phyloP scores from a whole-genome alignment of 2,329 filamentous ascomycete genomes.

The Calonectria fujianensis region DNA sequence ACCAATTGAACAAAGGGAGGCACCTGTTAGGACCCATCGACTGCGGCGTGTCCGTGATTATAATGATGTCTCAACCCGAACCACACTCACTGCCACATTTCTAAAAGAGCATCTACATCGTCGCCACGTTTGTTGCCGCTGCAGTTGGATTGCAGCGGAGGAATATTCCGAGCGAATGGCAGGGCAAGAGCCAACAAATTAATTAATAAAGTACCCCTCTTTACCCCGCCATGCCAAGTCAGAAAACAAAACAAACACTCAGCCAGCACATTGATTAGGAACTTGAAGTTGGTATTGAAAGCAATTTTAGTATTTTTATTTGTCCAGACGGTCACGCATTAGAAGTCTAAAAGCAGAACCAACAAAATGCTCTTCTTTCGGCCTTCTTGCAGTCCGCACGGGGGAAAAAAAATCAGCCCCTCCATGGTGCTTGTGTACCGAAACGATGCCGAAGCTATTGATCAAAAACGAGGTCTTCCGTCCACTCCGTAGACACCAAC shows the following conservation, averaged over 20 bases:
- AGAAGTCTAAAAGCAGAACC: slow-evolving; percentile 73
- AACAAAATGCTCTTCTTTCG: slow-evolving; percentile 69
- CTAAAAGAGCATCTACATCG: not conserved
- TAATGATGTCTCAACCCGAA: not conserved
- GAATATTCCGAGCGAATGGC: not conserved
- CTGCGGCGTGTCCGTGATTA: not conserved
- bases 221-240: slow-evolving; percentile 19
- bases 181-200: not conserved
- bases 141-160: not conserved
- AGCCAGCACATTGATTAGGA: not conserved
- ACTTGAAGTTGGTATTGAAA: slow-evolving; percentile 57
- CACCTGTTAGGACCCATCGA: not conserved
- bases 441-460: slow-evolving; percentile 69
- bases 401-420: slow-evolving; percentile 60
- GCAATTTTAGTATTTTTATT: slow-evolving; percentile 71
- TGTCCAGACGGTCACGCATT: slow-evolving; percentile 75
- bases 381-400: slow-evolving; percentile 62
- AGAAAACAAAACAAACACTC: slow-evolving; percentile 12
- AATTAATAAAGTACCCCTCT: slow-evolving; percentile 26
- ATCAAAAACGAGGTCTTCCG: slow-evolving; percentile 74
- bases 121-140: not conserved
- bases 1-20: not conserved
- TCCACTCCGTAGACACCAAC: slow-evolving; percentile 80
- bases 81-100: not conserved
- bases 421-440: slow-evolving; percentile 65